These are phyloP conservation scores for Eremochloa ophiuroides DNA, from an alignment of 176 grass and related monocot genomes.

Conservation along the genomic window DNA sequence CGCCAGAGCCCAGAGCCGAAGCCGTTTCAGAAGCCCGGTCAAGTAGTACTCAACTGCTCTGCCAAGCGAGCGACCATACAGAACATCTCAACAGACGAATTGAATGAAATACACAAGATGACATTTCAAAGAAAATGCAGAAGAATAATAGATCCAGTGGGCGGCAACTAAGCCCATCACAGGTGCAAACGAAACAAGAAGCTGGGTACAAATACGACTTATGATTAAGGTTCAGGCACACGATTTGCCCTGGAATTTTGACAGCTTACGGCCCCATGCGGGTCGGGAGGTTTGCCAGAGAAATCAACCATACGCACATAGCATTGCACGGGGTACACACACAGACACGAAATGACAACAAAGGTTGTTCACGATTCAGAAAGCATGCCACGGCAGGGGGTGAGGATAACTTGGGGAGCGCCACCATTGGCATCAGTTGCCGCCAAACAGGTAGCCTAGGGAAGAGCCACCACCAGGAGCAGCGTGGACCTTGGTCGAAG, in stretches of 20 bases:
- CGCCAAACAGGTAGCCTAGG: conserved; percentile 64
- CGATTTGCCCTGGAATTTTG: conserved; percentile 27
- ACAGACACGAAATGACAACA: conserved; percentile 11
- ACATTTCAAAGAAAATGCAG: background rate
- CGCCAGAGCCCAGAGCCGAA: background rate
- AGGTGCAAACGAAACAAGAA: background rate
- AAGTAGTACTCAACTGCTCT: background rate
- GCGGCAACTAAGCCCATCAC: background rate
- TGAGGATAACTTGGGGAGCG: background rate
- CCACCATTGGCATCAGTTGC: conserved; percentile 27
- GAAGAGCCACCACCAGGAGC: conserved; percentile 64
- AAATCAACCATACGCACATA: background rate
- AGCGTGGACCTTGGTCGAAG: conserved; percentile 62
- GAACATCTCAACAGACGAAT: background rate
- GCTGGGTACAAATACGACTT: background rate
- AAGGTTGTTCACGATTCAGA: conserved; percentile 16
- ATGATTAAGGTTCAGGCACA: conserved; percentile 18
- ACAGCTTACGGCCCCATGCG: background rate
- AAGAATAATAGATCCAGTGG: background rate
- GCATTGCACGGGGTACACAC: background rate
- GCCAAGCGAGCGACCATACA: background rate
- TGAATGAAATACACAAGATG: background rate
- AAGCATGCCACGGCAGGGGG: background rate
- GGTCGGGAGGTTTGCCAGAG: background rate
- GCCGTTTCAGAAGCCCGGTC: background rate